These are phyloP conservation scores for Penicillium sp. DNA, from an alignment of 2,329 filamentous ascomycete species.

Conservation along the genomic window DNA sequence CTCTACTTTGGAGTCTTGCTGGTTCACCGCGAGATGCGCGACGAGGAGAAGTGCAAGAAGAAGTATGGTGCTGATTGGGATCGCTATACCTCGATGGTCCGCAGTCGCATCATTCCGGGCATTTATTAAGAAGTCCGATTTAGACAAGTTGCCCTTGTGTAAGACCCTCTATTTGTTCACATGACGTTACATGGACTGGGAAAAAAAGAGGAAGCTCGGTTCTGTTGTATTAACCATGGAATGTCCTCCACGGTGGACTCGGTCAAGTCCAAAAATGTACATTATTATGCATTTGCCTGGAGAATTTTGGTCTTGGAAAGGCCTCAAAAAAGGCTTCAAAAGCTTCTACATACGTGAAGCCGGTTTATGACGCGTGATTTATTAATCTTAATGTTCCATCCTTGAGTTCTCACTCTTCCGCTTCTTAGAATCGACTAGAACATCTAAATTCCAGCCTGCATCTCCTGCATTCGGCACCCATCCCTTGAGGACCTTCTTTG, in stretches of 20 bases:
- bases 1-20: slow-evolving; percentile 87
- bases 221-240: neutral
- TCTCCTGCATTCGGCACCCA: slow-evolving; percentile 46
- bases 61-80: slow-evolving; percentile 97
- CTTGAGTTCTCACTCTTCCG: slow-evolving; percentile 28
- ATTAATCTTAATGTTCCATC: slow-evolving; percentile 5
- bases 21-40: slow-evolving; percentile 80
- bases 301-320: neutral
- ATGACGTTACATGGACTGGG: neutral
- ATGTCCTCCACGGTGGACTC: neutral
- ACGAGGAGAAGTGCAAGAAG: slow-evolving; percentile 85
- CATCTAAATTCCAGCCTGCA: slow-evolving; percentile 43
- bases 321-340: neutral
- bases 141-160: neutral
- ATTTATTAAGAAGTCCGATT: slow-evolving; percentile 64
- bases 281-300: neutral
- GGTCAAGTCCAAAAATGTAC: neutral
- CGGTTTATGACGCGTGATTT: neutral
- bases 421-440: slow-evolving; percentile 36
- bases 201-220: neutral
- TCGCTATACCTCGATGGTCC: slow-evolving; percentile 80
- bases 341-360: slow-evolving; percentile 5
- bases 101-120: slow-evolving; percentile 79
- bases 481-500: slow-evolving; percentile 38
- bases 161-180: neutral